phyloP scores from a whole-genome alignment of 441 rosid species.

The Lepidium campestre region DNA sequence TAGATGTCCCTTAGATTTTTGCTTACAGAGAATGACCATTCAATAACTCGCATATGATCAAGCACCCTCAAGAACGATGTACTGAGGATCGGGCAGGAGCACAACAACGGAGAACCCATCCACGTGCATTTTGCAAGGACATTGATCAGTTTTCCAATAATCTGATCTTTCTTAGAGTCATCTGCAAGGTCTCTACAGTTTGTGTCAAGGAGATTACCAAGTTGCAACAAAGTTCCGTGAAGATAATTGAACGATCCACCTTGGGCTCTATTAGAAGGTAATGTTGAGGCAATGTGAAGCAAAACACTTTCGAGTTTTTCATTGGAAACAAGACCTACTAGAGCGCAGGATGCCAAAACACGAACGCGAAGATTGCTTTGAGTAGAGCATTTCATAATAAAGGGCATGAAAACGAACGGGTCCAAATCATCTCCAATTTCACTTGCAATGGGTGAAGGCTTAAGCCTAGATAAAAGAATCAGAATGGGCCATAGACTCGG shows the following conservation, averaged over 20 bases:
- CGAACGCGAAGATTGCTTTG: slow-evolving; percentile 87
- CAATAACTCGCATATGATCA: slow-evolving; percentile 78
- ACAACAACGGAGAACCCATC: slow-evolving; percentile 67
- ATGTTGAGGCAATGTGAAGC: slow-evolving; percentile 61
- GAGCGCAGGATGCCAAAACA: slow-evolving; percentile 88
- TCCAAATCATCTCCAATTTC: slow-evolving; percentile 89
- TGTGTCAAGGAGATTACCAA: slow-evolving; percentile 68
- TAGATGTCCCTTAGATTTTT: slow-evolving; percentile 35
- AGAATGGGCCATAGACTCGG: slow-evolving; percentile 96
- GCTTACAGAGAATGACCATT: slow-evolving; percentile 39
- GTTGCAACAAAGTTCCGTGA: slow-evolving; percentile 85
- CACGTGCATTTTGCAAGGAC: slow-evolving; percentile 55
- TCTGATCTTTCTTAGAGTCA: slow-evolving; percentile 66
- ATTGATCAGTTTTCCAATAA: slow-evolving; percentile 56
- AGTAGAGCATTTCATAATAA: slow-evolving; percentile 86
- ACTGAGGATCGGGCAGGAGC: slow-evolving; percentile 82
- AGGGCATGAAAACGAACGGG: slow-evolving; percentile 89
- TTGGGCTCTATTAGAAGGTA: slow-evolving; percentile 42
- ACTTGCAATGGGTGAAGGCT: slow-evolving; percentile 86
- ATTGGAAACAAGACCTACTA: slow-evolving; percentile 89
- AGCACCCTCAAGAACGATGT: slow-evolving; percentile 66
- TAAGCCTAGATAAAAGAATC: slow-evolving; percentile 91
- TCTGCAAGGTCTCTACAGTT: slow-evolving; percentile 84
- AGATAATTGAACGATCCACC: slow-evolving; percentile 55
- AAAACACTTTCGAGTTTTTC: slow-evolving; percentile 72